Evolutionary conservation across 208 protist genomes (phyloP).

Genomic region (Zelonia costaricensis): DNA sequence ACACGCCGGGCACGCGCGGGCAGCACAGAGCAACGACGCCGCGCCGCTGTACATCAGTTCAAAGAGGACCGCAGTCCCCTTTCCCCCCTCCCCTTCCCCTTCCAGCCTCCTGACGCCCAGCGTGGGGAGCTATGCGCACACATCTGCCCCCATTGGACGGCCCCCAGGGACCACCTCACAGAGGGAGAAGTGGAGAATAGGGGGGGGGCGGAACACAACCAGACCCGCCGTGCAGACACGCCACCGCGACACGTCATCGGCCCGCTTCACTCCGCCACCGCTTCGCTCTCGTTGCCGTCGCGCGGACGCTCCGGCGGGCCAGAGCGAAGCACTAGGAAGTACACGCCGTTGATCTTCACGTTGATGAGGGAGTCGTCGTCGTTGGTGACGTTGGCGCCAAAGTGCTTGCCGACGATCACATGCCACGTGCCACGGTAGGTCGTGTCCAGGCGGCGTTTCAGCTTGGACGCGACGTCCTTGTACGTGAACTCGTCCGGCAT

Average conservation of each 20-base stretch:
- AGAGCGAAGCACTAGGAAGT: constrained; percentile 75
- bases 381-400: constrained; percentile 87
- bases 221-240: not conserved
- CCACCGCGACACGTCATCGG: too few species aligned
- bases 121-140: too few species aligned
- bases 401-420: constrained; percentile 81
- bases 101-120: too few species aligned
- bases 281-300: not conserved
- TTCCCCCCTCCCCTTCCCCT: too few species aligned
- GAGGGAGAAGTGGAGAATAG: too few species aligned
- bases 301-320: constrained; percentile 75
- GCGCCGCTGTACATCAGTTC: too few species aligned
- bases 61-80: too few species aligned
- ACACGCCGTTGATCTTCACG: constrained; percentile 76
- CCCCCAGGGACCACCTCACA: not conserved
- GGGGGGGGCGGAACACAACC: too few species aligned
- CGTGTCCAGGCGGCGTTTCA: constrained; percentile 77
- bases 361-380: constrained; percentile 84
- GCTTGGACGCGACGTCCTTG: constrained; percentile 69
- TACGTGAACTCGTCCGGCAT: constrained; percentile 46
- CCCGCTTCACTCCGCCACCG: not conserved
- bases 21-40: not conserved
- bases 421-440: constrained; percentile 81
- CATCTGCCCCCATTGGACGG: not conserved
- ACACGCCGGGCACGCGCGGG: too few species aligned